Evolutionary conservation across 75 land plant genomes (phyloP), one percentile per base, ranked within the genome.

Genomic region (Sequoiadendron giganteum): DNA sequence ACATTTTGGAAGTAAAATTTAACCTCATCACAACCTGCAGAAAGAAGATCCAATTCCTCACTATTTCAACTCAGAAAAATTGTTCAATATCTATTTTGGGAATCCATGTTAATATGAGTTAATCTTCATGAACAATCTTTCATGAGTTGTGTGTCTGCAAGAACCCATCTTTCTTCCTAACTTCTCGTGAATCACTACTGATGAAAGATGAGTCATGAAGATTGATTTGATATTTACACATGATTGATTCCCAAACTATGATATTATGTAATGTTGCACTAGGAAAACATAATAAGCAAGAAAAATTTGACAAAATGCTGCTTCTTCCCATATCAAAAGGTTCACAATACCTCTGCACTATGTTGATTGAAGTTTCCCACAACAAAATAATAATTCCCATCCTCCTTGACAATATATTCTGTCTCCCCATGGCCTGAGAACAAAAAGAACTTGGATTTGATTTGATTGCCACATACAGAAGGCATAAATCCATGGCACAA

Each of bases 1-100:
- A 90, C 83, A 91, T 72, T 77, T 88, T 89, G 15, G 94, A 87
- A 55, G 92, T 52, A 47, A 91, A 86, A 85, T 93, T 89, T 3
- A 90, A 19, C 32, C 30, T 87, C 86, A 93, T 75, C 45, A 81
- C 83, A 45, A 89, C 65, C 83, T 81, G 83, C 32, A 81, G 1
- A 45, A 28, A 18, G 10, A 28, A 25, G 36, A 3, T 78, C 13
- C 25, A 81, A 81, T 80, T 7, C 52, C 81, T 73, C 34, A 25
- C 34, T 10, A 34, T 73, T 30, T 73, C 15, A 73, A 14, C 32
- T 32, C 36, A 3, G 77, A 3, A 30, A 32, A 10, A 30, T 9
- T 52, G 54, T 52, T 52, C 2, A 52, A 13, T 52, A 52, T 52
- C 54, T 52, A 52, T 52, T 52, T 10, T 52, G 15, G 34, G 34